Percentiles rank a stretch among this genome's conserved stretches.
phyloP scores from a whole-genome alignment of 768 basidiomycete species.

The Sporobolomyces pararoseus region DNA sequence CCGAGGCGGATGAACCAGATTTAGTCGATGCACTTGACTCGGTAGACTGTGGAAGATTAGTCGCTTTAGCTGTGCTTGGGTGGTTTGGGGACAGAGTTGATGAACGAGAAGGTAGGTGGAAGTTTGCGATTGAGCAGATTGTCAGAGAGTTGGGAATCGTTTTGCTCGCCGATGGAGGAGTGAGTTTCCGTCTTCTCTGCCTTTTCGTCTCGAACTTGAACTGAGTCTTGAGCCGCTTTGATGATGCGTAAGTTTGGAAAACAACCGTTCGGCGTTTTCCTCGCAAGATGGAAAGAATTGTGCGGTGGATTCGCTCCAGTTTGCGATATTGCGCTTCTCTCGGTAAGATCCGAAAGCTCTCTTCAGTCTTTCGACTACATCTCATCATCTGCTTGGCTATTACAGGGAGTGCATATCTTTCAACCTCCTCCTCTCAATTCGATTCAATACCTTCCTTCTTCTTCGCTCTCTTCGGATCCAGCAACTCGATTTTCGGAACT shows the following conservation, averaged over 20 bases:
- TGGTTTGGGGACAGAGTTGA: conserved; percentile 69
- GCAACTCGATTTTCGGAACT: conserved; percentile 78
- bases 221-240: too few species aligned
- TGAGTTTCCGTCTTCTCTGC: conserved; percentile 2
- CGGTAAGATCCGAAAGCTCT: conserved; percentile 55
- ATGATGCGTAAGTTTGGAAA: conserved; percentile 33
- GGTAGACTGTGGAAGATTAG: conserved; percentile 65
- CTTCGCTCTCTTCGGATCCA: conserved; percentile 70
- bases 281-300: conserved; percentile 64
- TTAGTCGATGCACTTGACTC: conserved; percentile 57
- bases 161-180: conserved; percentile 56
- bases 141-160: conserved; percentile 74
- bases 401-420: conserved; percentile 71
- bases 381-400: background rate
- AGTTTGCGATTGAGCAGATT: conserved; percentile 60
- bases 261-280: conserved; percentile 55
- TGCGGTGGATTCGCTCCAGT: conserved; percentile 70
- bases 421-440: conserved; percentile 46
- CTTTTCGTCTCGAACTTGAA: fast-evolving
- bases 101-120: conserved; percentile 57
- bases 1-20: conserved; percentile 14
- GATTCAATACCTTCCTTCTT: conserved; percentile 71
- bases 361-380: background rate
- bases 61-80: conserved; percentile 59
- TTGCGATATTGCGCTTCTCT: conserved; percentile 65